Evolutionary conservation across 768 basidiomycete genomes (phyloP), one percentile per base, ranked within the genome.

Genomic region (Lactifluus hygrophoroides): DNA sequence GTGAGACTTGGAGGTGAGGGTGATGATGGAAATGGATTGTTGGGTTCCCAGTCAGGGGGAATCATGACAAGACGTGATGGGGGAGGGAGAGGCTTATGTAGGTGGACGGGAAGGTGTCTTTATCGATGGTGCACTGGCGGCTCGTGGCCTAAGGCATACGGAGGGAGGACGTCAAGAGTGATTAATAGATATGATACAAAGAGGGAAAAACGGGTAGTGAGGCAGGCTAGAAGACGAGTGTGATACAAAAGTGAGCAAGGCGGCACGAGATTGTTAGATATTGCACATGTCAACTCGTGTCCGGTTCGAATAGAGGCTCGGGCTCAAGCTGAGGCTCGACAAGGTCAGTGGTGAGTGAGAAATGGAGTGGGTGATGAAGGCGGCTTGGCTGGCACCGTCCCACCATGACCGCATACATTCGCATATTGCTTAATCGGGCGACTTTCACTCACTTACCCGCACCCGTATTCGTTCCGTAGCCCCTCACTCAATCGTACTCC

Each of bases 71-170:
- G 61, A 28, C 23, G 35, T 27, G 49, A 56, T 56, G 37, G 46
- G 44, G 65, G 19, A 32, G 30, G 27, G 30, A 62, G 60, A 45
- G 57, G 61, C 65, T 81, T 77, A 72, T 71, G 76, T 53, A 75
- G 67, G 66, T 80, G 30, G 17, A 79, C 55, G 75, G 73, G 45
- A 74, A 66, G 62, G 76, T 75, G 54, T 77, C 74, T 75, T 78
- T 79, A 80, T 83, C 80, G 77, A 77, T 76, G 69, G 64, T 68
- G 65, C 61, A 60, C 55, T 65, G 66, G 59, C 69, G 70, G 71
- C 72, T 71, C 76, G 77, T 78, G 71, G 62, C 63, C 61, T 64
- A 67, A 70, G 67, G 34, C 47, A 51, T 38, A 53, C 30, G 42
- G 11, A 43, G 10, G 37, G 46, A 53, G 55, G 25, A 42, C 8